Evolutionary conservation across 495 filamentous ascomycete genomes (phyloP).

Genomic region (Choiromyces venosus): DNA sequence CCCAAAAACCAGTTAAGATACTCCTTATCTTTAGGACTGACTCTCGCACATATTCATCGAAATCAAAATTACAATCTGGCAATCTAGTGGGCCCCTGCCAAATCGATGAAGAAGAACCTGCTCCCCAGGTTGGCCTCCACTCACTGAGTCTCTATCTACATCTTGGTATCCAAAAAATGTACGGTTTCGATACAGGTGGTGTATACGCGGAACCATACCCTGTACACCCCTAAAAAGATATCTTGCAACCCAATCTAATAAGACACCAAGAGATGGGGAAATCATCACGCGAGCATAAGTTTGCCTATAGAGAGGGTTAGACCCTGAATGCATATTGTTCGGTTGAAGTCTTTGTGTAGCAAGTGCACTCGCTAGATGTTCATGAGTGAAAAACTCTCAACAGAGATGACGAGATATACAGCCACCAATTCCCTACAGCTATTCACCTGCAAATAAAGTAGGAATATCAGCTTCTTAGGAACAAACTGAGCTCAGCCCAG

Average conservation of each 20-base stretch:
- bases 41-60: neutral
- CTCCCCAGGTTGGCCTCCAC: too few relatives aligned
- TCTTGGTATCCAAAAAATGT: too few relatives aligned
- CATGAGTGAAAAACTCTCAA: neutral
- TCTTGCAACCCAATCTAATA: too few relatives aligned
- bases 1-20: neutral
- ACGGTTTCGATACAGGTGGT: too few relatives aligned
- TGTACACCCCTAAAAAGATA: too few relatives aligned
- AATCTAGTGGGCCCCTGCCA: too few relatives aligned
- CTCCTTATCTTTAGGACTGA: neutral
- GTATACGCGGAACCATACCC: too few relatives aligned
- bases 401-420: neutral
- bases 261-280: neutral
- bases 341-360: neutral
- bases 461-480: neutral
- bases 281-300: neutral
- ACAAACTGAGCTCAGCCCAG: neutral
- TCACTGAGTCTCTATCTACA: too few relatives aligned
- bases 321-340: neutral
- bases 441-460: neutral
- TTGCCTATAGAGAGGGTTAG: neutral
- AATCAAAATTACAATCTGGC: neutral
- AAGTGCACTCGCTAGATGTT: neutral
- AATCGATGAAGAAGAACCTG: too few relatives aligned
- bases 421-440: neutral